Evolutionary conservation across 352 stramenopile genomes (phyloP).

Genomic region (Phytophthora palmivora): DNA sequence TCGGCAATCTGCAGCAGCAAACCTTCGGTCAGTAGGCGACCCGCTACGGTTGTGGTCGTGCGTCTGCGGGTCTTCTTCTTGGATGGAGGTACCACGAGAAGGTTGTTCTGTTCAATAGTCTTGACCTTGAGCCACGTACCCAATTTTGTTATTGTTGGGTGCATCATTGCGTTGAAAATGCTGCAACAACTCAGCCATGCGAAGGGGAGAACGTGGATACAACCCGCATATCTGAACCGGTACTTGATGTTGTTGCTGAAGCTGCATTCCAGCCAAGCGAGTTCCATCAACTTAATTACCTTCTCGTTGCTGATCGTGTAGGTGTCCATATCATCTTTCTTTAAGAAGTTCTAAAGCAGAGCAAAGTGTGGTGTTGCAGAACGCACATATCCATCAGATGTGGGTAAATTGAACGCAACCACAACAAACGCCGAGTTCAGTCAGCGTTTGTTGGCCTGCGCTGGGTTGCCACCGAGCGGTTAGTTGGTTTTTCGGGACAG

Average conservation of each 20-base stretch:
- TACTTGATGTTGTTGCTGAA: conserved; percentile 6
- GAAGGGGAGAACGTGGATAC: conserved; percentile 15
- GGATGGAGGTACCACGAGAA: neutral
- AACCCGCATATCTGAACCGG: conserved; percentile 12
- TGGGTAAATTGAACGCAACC: no score
- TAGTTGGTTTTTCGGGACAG: no score
- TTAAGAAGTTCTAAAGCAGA: neutral
- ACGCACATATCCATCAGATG: no score
- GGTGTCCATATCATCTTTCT: no score
- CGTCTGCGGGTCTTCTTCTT: neutral
- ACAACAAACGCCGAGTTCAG: no score
- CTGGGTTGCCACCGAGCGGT: no score
- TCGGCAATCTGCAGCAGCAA: neutral
- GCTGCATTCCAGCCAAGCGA: conserved; percentile 7
- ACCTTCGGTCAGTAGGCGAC: conserved; percentile 4
- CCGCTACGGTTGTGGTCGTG: conserved; percentile 3
- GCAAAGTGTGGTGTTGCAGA: no score
- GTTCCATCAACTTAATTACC: neutral
- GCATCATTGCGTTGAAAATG: conserved; percentile 1
- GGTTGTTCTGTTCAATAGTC: neutral
- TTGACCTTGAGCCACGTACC: no score
- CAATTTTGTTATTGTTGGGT: neutral
- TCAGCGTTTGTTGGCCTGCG: no score
- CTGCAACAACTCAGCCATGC: neutral
- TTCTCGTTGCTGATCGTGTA: conserved; percentile 14